Evolutionary conservation across 73 alveolate species (phyloP), one percentile per base, ranked within the genome.

Genomic region (Symbiodinium natans): DNA sequence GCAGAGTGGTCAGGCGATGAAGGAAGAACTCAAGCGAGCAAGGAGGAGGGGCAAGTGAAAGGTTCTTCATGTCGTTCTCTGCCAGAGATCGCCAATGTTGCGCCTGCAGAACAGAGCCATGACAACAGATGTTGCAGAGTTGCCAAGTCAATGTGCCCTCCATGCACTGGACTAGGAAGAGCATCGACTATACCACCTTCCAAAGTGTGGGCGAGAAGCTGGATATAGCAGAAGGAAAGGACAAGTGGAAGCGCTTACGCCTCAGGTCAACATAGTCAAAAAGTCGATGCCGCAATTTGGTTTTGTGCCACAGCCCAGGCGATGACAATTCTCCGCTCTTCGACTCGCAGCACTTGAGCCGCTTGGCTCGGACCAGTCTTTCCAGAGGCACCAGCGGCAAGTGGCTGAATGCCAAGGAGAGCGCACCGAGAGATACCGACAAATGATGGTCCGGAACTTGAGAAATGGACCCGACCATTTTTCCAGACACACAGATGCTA

Each of bases 191-290:
- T 29, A 17, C 77, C 10, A 17, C 77, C 56, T 90, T 90, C 80
- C 97, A 90, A 42, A 82, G 83, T 13, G 7, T 90, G 33, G 97
- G 97, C 31, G 97, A 90, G 80, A 68, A 90, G 82, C 41, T 90
- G 88, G 97, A 90, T 54, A 90, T 15, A 38, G 77, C 80, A 13
- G 97, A 90, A 73, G 97, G 97, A 27, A 90, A 90, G 88, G 97
- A 90, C 97, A 71, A 42, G 33, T 90, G 97, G 97, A 90, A 90
- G 88, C 97, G 97, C 29, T 8, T 41, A 41, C 40, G 39, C 80
- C 97, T 71, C 80, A 31, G 88, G 10, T 23, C 80, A 52, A n/a
- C n/a, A n/a, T 29, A 52, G n/a, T 52, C 71, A 52, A 27, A 52
- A 10, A 52, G 1, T 7, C 17, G 23, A 21, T 8, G n/a, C 71